Evolutionary conservation across 805 yeast species (phyloP).

Genomic region (Pichia scutulata): DNA sequence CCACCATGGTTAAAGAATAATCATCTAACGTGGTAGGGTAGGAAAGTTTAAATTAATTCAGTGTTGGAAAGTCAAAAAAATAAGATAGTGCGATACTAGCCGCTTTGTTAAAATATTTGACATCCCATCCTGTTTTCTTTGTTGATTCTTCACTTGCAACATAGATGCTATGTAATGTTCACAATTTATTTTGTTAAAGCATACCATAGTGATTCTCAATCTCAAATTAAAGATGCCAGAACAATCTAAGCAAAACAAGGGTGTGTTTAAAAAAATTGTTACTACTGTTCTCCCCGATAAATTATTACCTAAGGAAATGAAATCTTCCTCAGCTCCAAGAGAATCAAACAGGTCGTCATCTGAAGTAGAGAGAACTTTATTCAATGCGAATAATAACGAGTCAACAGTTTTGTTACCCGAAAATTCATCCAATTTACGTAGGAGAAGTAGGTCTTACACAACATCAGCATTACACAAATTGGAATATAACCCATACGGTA

Average conservation of each 20-base stretch:
- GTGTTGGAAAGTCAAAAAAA: too few relatives aligned
- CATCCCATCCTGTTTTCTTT: neutral
- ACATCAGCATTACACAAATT: constrained; percentile 26
- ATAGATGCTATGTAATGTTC: neutral
- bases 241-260: neutral
- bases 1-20: too few relatives aligned
- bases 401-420: neutral
- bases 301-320: constrained; percentile 1
- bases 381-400: neutral
- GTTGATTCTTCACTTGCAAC: too few relatives aligned
- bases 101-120: neutral
- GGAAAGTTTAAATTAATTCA: too few relatives aligned
- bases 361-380: neutral
- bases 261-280: neutral
- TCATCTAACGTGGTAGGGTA: too few relatives aligned
- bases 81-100: neutral
- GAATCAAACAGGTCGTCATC: neutral
- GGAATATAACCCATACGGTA: constrained; percentile 58
- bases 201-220: neutral
- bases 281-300: neutral
- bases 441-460: neutral
- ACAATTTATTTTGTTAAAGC: neutral
- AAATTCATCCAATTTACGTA: neutral
- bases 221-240: neutral
- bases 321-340: neutral